Percentiles rank a stretch among this genome's conserved stretches.
These are phyloP conservation scores for Teratosphaeria pseudoeucalypti DNA, from an alignment of 2,329 filamentous ascomycete species.

Conservation along the genomic window DNA sequence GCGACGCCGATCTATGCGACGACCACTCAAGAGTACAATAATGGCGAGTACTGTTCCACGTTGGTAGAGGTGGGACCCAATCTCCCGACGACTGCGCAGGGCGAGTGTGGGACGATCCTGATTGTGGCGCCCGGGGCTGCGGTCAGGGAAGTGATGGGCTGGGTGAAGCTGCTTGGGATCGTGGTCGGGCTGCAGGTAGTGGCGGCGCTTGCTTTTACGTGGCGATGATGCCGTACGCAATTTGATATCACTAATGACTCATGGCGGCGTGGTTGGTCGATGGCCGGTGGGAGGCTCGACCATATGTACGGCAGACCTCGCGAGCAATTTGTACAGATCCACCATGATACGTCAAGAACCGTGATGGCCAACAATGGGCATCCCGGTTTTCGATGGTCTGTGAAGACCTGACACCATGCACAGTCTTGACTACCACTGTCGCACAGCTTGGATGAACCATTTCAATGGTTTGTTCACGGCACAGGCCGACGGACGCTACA, in stretches of 20 bases:
- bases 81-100: constrained; percentile 23
- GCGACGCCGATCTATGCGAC: constrained; percentile 7
- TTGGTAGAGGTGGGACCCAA: constrained; percentile 22
- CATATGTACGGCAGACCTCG: neutral
- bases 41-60: constrained; percentile 25
- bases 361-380: too few relatives aligned
- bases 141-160: neutral
- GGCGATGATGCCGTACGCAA: neutral
- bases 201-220: neutral
- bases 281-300: neutral
- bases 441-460: too few relatives aligned
- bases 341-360: neutral
- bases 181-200: neutral
- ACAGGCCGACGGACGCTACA: too few relatives aligned
- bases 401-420: too few relatives aligned
- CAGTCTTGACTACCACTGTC: too few relatives aligned
- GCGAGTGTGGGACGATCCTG: constrained; percentile 27
- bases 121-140: constrained; percentile 15
- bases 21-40: constrained; percentile 10
- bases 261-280: neutral
- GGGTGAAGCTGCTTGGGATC: neutral
- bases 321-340: neutral
- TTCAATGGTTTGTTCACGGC: too few relatives aligned
- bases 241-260: neutral
- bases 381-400: too few relatives aligned